phyloP scores from a whole-genome alignment of 2,329 filamentous ascomycete genomes.

The Sodiomyces alkalinus region DNA sequence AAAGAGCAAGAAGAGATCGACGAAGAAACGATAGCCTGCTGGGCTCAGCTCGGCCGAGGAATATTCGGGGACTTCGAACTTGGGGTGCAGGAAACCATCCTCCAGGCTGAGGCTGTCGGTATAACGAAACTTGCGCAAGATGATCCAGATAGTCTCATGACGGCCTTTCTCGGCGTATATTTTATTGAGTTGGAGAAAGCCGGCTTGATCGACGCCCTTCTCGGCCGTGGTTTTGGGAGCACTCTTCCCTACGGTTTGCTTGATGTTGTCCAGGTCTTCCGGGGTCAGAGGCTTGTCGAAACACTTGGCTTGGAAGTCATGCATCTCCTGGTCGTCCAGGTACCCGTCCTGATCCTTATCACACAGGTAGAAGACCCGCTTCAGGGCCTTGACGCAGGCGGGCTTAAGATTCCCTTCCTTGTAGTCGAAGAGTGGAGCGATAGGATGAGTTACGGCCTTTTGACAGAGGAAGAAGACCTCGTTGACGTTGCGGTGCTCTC shows the following conservation, averaged over 20 bases:
- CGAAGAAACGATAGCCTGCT: slow-evolving; percentile 90
- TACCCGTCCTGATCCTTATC: slow-evolving; percentile 94
- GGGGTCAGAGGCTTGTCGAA: slow-evolving; percentile 75
- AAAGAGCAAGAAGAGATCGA: slow-evolving; percentile 86
- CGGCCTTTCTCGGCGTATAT: slow-evolving; percentile 94
- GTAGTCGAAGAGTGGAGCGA: slow-evolving; percentile 90
- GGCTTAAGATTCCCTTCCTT: slow-evolving; percentile 85
- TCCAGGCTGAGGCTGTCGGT: slow-evolving; percentile 88
- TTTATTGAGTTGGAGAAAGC: slow-evolving; percentile 85
- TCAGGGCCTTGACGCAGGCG: slow-evolving; percentile 71
- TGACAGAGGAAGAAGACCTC: slow-evolving; percentile 97
- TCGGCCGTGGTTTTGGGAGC: slow-evolving; percentile 46
- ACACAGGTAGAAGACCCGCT: slow-evolving; percentile 85
- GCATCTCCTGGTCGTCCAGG: slow-evolving; percentile 78
- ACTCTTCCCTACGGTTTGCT: slow-evolving; percentile 62
- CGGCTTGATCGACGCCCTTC: slow-evolving; percentile 63
- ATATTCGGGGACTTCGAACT: slow-evolving; percentile 84
- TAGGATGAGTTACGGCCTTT: slow-evolving; percentile 93
- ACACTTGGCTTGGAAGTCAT: slow-evolving; percentile 79
- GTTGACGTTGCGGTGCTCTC: slow-evolving; percentile 86
- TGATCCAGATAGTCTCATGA: slow-evolving; percentile 97
- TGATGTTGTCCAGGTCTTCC: slow-evolving; percentile 83
- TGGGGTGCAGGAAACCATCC: slow-evolving; percentile 81
- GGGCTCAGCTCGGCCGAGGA: slow-evolving; percentile 90
- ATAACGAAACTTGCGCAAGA: slow-evolving; percentile 86